Percentiles rank a stretch among this genome's conserved stretches.
Evolutionary conservation across 352 stramenopile species (phyloP).

Genomic region (Plasmopara halstedii): DNA sequence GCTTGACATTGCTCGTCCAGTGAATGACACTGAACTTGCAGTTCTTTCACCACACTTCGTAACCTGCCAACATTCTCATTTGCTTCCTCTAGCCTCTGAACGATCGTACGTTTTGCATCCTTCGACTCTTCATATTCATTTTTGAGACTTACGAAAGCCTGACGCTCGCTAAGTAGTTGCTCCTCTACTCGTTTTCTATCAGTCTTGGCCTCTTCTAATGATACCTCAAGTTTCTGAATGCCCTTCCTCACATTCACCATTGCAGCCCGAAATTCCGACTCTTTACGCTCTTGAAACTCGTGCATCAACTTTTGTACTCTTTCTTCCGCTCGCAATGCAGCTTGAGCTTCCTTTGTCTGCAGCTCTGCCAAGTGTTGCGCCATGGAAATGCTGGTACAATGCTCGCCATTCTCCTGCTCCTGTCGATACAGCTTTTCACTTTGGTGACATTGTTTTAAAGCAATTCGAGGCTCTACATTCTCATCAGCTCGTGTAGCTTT

Average conservation of each 20-base stretch:
- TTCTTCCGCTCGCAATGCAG: conserved; percentile 42
- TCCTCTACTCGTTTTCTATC: conserved; percentile 49
- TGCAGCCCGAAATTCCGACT: conserved; percentile 50
- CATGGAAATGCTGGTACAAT: conserved; percentile 21
- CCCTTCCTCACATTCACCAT: conserved; percentile 71
- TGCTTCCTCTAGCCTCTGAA: conserved; percentile 57
- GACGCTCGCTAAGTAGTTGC: conserved; percentile 38
- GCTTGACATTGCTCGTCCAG: conserved; percentile 25
- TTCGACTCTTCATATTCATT: conserved; percentile 40
- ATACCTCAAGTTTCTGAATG: conserved; percentile 58
- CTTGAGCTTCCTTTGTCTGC: conserved; percentile 41
- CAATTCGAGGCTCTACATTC: conserved; percentile 9
- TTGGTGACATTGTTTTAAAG: no score
- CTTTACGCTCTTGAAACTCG: conserved; percentile 61
- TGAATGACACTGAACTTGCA: conserved; percentile 23
- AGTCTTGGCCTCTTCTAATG: conserved; percentile 34
- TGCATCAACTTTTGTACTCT: conserved; percentile 39
- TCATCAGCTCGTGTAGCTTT: conserved; percentile 6
- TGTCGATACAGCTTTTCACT: conserved; percentile 15
- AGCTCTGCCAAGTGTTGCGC: conserved; percentile 54
- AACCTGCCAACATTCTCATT: conserved; percentile 62
- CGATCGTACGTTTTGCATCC: conserved; percentile 34
- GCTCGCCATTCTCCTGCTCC: conserved; percentile 9
- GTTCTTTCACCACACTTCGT: conserved; percentile 40
- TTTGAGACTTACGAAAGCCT: conserved; percentile 48